Percentiles rank a stretch among this genome's conserved stretches.
phyloP scores from a whole-genome alignment of 306 rosid genomes.

The Castanea sativa region DNA sequence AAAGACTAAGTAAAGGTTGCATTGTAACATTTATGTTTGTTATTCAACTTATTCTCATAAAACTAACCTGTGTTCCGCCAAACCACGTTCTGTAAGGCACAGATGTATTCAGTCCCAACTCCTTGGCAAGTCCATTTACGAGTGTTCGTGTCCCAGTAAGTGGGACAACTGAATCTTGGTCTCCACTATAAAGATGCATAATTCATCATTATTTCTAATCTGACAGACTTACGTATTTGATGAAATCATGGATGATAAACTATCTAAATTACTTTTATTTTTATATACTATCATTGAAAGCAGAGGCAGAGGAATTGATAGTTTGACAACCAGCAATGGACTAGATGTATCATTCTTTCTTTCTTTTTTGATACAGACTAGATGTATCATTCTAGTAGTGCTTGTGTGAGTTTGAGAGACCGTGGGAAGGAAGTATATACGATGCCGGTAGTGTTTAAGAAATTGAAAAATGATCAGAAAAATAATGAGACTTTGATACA shows the following conservation, averaged over 20 bases:
- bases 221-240: not conserved
- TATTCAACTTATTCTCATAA: not conserved
- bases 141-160: slow-evolving; percentile 18
- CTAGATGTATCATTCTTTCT: too few species aligned
- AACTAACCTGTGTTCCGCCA: slow-evolving; percentile 43
- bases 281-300: not conserved
- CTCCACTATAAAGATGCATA: slow-evolving; percentile 6
- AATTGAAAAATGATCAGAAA: too few species aligned
- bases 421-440: too few species aligned
- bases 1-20: not conserved
- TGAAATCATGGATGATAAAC: not conserved
- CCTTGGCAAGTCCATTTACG: slow-evolving; percentile 27
- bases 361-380: too few species aligned
- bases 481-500: too few species aligned
- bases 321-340: too few species aligned
- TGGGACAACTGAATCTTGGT: slow-evolving; percentile 30
- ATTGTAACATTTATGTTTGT: too few species aligned
- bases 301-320: too few species aligned
- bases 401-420: too few species aligned
- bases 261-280: not conserved
- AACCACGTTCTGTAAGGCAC: slow-evolving; percentile 58
- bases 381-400: too few species aligned
- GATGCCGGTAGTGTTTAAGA: too few species aligned
- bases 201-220: not conserved
- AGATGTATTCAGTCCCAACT: slow-evolving; percentile 31